phyloP scores from a whole-genome alignment of 163 green algal genomes.

The Scenedesmus sp. region DNA sequence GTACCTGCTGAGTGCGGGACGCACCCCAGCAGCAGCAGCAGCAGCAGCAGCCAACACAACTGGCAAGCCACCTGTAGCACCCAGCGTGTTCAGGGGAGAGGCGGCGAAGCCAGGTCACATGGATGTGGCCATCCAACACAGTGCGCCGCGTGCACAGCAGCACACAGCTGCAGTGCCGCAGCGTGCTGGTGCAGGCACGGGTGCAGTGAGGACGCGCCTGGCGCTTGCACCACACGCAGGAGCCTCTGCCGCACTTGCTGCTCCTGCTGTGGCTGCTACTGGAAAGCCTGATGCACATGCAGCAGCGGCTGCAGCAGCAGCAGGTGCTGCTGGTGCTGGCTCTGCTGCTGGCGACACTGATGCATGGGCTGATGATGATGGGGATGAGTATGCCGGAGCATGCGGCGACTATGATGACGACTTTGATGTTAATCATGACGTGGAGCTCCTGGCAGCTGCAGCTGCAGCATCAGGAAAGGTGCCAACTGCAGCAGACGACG shows the following conservation, averaged over 20 bases:
- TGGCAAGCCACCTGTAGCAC: neutral
- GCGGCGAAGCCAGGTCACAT: constrained; percentile 13
- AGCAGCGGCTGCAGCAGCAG: neutral
- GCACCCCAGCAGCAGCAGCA: neutral
- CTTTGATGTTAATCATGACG: neutral
- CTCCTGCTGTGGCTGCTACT: neutral
- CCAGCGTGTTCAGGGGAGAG: constrained; percentile 12
- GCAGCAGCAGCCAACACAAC: neutral
- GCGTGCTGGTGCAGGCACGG: neutral
- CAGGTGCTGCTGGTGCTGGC: neutral
- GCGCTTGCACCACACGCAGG: neutral
- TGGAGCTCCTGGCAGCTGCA: neutral
- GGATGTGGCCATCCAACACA: constrained; percentile 38
- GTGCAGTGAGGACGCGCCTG: neutral
- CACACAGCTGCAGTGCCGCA: neutral
- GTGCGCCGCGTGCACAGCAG: neutral
- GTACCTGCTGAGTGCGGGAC: neutral
- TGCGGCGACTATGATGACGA: constrained; percentile 27
- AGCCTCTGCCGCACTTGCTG: constrained; percentile 2
- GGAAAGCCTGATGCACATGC: neutral
- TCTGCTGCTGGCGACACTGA: neutral
- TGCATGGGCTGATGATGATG: constrained; percentile 28
- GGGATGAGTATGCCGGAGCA: constrained; percentile 41
- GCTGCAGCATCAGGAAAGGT: neutral
- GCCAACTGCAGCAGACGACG: neutral